Base-by-base conservation (phyloP, 208 protist species). In the Herpetomonas tarakana region DNA sequence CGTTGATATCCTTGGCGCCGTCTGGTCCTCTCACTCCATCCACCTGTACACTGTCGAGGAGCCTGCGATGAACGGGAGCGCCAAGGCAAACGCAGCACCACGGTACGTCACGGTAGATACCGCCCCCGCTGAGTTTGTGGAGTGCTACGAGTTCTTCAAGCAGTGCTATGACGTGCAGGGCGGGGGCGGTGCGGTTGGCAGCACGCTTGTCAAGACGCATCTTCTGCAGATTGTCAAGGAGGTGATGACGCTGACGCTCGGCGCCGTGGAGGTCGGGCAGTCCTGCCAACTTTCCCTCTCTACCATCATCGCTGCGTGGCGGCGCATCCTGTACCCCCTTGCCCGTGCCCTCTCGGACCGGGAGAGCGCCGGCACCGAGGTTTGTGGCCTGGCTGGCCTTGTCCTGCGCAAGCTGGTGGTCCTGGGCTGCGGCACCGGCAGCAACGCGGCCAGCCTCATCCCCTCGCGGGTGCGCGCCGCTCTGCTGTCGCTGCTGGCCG, bases 191-290 rank as follows among this genome's bases (percentile, higher is more conserved):
- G 57, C 53, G 3, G 58, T 58, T 2, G 51, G 64, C 28, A 64
- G 30, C 11, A 75, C 65, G 19, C 67, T 88, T 16, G 75, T 91
- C 19, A 62, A 77, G 52, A 81, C 83, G 71, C 84, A 92, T 58
- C 44, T 90, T 22, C 66, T 96, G 46, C 83, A 92, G 56, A 76
- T 73, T 29, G 71, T 88, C 14, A 85, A 87, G 71, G 83, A 95
- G 63, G 53, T 95, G n/a, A 69, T 91, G 44, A 58, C 69, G 0
- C 80, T 81, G 44, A 88, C 69, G 3, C 62, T 88, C 4, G 79
- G 56, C 21, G 14, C 62, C 57, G 35, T 41, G 38, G 46, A 52
- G 27, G 62, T 44, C 3, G 45, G 24, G 26, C 45, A 60, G 26
- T 49, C 9, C 28, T 64, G 50, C 27, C 68, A 51, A 7, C 58